A percentile compares a stretch with the other conserved stretches of the same genome.
phyloP scores from a whole-genome alignment of 148 eudicot genomes.

The Nepenthes gracilis region DNA sequence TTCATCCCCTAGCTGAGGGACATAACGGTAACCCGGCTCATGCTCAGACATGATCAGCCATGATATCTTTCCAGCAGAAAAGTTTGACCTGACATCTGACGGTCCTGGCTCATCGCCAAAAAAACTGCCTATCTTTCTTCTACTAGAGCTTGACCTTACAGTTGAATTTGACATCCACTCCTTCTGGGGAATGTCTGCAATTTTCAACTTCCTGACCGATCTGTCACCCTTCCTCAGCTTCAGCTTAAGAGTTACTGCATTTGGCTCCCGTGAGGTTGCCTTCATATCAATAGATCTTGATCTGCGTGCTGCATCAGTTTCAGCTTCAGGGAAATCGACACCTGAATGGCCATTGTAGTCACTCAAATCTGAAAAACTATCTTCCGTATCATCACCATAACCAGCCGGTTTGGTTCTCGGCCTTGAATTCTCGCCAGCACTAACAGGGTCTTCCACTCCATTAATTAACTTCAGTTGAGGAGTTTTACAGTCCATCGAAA shows the following conservation, averaged over 20 bases:
- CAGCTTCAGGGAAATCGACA: slow-evolving; percentile 41
- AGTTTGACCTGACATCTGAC: slow-evolving; percentile 11
- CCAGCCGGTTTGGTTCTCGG: slow-evolving; percentile 14
- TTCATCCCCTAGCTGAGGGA: slow-evolving; percentile 84
- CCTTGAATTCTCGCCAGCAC: slow-evolving; percentile 17
- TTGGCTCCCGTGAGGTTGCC: slow-evolving; percentile 38
- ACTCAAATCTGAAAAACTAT: slow-evolving; percentile 19
- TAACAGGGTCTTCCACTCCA: slow-evolving; percentile 8
- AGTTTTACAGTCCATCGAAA: slow-evolving; percentile 13
- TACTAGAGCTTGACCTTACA: slow-evolving; percentile 32
- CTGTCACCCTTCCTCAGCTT: slow-evolving; percentile 27
- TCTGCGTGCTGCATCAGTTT: slow-evolving; percentile 52
- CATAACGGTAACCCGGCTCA: slow-evolving; percentile 80
- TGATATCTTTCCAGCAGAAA: slow-evolving; percentile 26
- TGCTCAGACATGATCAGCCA: slow-evolving; percentile 76
- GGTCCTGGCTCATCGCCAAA: slow-evolving; percentile 16
- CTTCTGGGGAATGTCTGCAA: slow-evolving; percentile 10
- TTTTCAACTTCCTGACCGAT: slow-evolving; percentile 26
- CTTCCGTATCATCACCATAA: slow-evolving; percentile 19
- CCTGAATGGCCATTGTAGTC: slow-evolving; percentile 15
- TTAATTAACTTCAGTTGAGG: slow-evolving; percentile 14
- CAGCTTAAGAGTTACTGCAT: slow-evolving; percentile 16
- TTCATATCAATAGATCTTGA: slow-evolving; percentile 59
- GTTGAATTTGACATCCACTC: slow-evolving; percentile 20
- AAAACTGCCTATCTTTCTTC: slow-evolving; percentile 25